Conservation (phyloP, 768 basidiomycete species). For the Boletus sp. region DNA sequence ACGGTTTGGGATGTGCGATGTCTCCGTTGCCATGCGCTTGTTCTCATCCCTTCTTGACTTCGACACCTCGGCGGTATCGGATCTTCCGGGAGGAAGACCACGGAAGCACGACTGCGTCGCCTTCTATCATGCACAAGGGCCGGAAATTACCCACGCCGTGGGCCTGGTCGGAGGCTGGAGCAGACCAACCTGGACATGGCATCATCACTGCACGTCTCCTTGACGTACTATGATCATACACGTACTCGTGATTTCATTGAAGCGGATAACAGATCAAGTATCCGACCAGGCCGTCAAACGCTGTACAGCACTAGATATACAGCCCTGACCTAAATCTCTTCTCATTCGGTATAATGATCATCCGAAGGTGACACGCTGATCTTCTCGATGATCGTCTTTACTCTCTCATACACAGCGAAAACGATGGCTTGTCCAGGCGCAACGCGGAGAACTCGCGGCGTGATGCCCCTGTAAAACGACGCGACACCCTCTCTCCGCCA, state of each 20-base stretch:
- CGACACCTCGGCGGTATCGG: too few species aligned
- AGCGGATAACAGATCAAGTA: background rate
- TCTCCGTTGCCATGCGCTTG: background rate
- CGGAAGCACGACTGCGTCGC: too few species aligned
- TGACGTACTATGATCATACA: too few species aligned
- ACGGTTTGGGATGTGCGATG: too few species aligned
- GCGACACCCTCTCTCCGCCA: slow-evolving; percentile 84
- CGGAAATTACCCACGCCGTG: too few species aligned
- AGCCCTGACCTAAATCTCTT: background rate
- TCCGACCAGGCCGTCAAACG: background rate
- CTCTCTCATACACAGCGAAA: slow-evolving; percentile 94
- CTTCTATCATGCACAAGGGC: too few species aligned
- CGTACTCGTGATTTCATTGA: background rate
- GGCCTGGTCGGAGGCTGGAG: too few species aligned
- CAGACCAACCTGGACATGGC: too few species aligned
- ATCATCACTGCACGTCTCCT: too few species aligned
- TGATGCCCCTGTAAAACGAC: slow-evolving; percentile 99
- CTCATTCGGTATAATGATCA: slow-evolving; percentile 71
- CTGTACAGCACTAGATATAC: background rate
- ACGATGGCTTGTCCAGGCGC: slow-evolving; percentile 97
- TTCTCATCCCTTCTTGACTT: background rate
- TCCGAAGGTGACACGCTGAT: slow-evolving; percentile 53
- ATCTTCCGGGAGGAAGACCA: too few species aligned
- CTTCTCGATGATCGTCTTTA: slow-evolving; percentile 71
- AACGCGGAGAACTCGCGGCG: slow-evolving; percentile 91